Base-by-base conservation (phyloP, 306 rosid species). In the Luffa aegyptiaca region DNA sequence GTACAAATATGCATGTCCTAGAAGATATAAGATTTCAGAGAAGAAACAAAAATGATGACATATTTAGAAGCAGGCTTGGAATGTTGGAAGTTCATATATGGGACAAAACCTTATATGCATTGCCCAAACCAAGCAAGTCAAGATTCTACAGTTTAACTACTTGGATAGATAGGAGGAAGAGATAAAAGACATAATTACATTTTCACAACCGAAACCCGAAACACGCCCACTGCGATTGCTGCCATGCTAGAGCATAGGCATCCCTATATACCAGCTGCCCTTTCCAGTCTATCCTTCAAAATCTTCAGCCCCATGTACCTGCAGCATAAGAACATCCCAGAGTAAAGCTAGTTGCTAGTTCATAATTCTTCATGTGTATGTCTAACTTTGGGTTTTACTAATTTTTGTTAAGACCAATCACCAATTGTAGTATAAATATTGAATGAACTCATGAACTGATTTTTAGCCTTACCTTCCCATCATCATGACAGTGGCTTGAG, bases 231-330 rank as follows among this genome's bases (percentile, higher is more conserved):
- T 46, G 10, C 58, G 2, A 48, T 48, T 11, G 35, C 77, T 14
- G 5, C 42, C 58, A 72, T 36, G 12, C n/a, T 41, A 46, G 58
- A 72, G 58, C 41, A 0, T 20, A 13, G 12, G 13, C 42, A 72
- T 74, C 79, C 81, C 86, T 83, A 92, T 86, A 87, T 58, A 81
- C 91, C 91, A 84, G 91, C 87, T 79, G 85, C 83, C 52, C 81
- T 83, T 83, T 90, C 89, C 86, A 90, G 77, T 85, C 97, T 92
- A 5, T 89, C 84, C 86, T 90, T 85, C 86, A 91, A 83, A 82
- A 94, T 94, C 90, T 92, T 91, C 86, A 86, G 80, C 75, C 97
- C 98, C 97, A 92, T 90, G 89, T 94, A 94, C 95, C 98, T 94
- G 90, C 81, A 77, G 69, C 13, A 71, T 39, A 79, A 18, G 20